These are phyloP conservation scores for Chaetomium sp. DNA, from an alignment of 2,329 filamentous ascomycete species.

Conservation along the genomic window DNA sequence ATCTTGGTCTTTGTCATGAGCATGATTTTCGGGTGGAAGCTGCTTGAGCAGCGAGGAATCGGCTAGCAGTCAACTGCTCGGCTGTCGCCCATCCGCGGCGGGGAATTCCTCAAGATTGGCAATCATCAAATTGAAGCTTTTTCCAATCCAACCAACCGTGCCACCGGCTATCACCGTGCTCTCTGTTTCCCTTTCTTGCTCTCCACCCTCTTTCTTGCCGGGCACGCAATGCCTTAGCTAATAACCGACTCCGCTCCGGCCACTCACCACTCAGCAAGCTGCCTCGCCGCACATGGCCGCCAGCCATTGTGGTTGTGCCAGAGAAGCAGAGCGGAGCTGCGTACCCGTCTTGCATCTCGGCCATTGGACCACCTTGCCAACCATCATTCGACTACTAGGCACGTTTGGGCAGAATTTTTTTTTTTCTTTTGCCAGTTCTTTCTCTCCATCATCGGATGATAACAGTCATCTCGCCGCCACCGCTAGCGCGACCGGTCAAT, in stretches of 20 bases:
- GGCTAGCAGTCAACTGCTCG: neutral
- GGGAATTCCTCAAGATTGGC: slow-evolving; percentile 12
- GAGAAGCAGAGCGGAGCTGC: slow-evolving; percentile 9
- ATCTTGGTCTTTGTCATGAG: no score
- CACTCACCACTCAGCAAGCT: slow-evolving; percentile 7
- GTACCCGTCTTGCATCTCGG: neutral
- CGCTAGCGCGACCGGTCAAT: neutral
- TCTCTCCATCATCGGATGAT: neutral
- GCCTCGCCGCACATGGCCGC: slow-evolving; percentile 3
- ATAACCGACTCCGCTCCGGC: neutral
- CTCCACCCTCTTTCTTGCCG: slow-evolving; percentile 5
- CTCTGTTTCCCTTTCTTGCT: neutral
- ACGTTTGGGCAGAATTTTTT: neutral
- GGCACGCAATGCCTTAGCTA: slow-evolving; percentile 1
- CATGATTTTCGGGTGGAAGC: neutral
- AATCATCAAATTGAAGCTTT: slow-evolving; percentile 14
- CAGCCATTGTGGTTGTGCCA: slow-evolving; percentile 11
- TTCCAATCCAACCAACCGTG: slow-evolving; percentile 14
- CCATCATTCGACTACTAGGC: slow-evolving; percentile 8
- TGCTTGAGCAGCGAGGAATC: neutral
- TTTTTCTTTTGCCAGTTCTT: neutral
- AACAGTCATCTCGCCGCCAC: neutral
- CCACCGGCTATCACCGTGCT: neutral
- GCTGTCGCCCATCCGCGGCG: neutral
- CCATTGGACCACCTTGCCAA: slow-evolving; percentile 11